These are phyloP conservation scores for Apophysomyces sp. DNA, from an alignment of 371 early-diverging fungal species.

Conservation along the genomic window DNA sequence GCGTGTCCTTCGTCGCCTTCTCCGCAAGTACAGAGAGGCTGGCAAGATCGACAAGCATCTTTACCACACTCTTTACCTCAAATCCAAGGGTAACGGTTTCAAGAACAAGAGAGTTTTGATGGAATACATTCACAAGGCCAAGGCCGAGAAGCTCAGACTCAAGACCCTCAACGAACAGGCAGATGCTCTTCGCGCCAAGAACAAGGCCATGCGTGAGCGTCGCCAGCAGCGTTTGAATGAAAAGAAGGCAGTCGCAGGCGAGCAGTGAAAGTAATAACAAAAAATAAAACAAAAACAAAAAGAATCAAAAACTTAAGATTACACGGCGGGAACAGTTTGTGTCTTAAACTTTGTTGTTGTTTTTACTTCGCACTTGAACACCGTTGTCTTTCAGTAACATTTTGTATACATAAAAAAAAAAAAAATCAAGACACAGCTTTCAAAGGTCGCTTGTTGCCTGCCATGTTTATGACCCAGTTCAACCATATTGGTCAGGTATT, in stretches of 20 bases:
- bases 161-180: conserved; percentile 96
- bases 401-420: no score
- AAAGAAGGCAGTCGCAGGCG: conserved; percentile 67
- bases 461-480: no score
- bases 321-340: no score
- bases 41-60: conserved; percentile 97
- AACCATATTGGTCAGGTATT: no score
- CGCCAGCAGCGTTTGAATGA: conserved; percentile 80
- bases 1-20: conserved; percentile 95
- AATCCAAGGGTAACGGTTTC: conserved; percentile 99
- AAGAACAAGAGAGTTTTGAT: conserved; percentile 99
- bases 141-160: conserved; percentile 97
- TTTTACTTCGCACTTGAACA: background rate
- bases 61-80: conserved; percentile 95
- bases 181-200: conserved; percentile 94
- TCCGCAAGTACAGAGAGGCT: conserved; percentile 96
- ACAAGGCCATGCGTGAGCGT: conserved; percentile 94
- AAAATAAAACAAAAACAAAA: background rate
- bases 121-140: conserved; percentile 99
- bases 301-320: no score
- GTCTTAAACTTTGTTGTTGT: no score
- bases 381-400: no score
- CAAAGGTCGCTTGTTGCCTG: no score
- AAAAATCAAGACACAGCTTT: no score
- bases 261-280: background rate